These are phyloP conservation scores for Oemleria cerasiformis DNA, from an alignment of 306 rosid genomes.

Conservation along the genomic window DNA sequence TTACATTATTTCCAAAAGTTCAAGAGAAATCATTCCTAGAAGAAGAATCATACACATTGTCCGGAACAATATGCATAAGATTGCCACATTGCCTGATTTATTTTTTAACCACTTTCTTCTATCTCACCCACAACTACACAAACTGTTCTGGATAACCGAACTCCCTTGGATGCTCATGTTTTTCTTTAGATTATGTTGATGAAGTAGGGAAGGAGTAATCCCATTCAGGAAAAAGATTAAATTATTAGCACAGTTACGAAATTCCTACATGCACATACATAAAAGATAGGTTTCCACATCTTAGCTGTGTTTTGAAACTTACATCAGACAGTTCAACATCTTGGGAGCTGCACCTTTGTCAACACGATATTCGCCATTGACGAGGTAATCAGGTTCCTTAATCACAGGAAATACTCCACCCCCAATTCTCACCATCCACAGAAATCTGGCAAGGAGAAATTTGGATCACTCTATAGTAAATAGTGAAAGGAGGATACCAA, in stretches of 20 bases:
- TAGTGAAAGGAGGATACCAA: background rate
- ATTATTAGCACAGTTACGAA: background rate
- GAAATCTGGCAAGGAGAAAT: conserved; percentile 53
- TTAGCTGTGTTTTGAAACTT: conserved; percentile 39
- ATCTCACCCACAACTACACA: background rate
- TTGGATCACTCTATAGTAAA: conserved; percentile 12
- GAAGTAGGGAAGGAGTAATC: background rate
- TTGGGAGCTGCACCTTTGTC: conserved; percentile 99
- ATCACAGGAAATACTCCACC: conserved; percentile 98
- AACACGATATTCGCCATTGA: conserved; percentile 95
- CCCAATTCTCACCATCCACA: conserved; percentile 99
- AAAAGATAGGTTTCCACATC: background rate
- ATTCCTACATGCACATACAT: background rate
- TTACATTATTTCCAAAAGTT: background rate
- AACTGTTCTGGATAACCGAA: background rate
- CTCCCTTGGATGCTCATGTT: background rate
- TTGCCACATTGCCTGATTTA: background rate
- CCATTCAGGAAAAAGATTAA: background rate
- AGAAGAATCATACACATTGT: background rate
- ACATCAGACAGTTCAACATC: conserved; percentile 99
- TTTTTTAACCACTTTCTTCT: background rate
- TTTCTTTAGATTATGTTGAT: background rate
- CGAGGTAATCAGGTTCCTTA: conserved; percentile 98
- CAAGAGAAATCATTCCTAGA: background rate
- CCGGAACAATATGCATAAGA: background rate